Evolutionary conservation across 768 basidiomycete species (phyloP), one percentile per base, ranked within the genome.

Genomic region (Ramaria sp.): DNA sequence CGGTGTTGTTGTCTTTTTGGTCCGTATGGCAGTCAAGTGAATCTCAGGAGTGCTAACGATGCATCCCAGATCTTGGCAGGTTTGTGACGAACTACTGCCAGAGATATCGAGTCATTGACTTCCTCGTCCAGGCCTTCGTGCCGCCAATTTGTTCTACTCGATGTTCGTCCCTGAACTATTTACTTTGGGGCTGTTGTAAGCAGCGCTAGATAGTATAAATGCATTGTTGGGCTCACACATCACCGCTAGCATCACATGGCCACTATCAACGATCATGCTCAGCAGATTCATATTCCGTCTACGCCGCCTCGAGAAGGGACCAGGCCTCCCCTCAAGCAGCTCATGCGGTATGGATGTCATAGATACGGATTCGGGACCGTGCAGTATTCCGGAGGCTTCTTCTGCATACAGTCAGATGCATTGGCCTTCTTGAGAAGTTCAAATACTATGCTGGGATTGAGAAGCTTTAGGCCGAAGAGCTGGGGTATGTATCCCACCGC

Each of bases 231-330:
- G 31, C 24, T 31, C 15, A 17, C 17, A 3, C 53, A 12, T 11
- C 24, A 34, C 37, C 1, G 10, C 19, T 27, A 57, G 55, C 39
- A 24, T 57, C 15, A 12, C 55, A 27, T 57, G 55, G 55, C 45
- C 55, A 12, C 1, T 57, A 7, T 49, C 55, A 37, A 45, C 47
- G 5, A 50, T 50, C 13, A 42, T 34, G 15, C 31, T 57, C 15
- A 57, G 55, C 20, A 46, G 55, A 27, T 57, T 47, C 31, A 39
- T 57, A 48, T 50, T 57, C 30, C 27, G 47, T 15, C 37, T 57
- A 3, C 55, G 30, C 19, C 6, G 37, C 7, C 31, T 49, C 15
- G 55, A 57, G 27, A 37, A 47, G 46, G 34, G 24, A 17, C 42
- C 2, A 10, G 42, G 5, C 17, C n/a, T 19, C 34, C 10, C 34